Percentiles rank a stretch among this genome's conserved stretches.
phyloP scores from a whole-genome alignment of 139 green algal species.

The Chlamydomonas eustigma region DNA sequence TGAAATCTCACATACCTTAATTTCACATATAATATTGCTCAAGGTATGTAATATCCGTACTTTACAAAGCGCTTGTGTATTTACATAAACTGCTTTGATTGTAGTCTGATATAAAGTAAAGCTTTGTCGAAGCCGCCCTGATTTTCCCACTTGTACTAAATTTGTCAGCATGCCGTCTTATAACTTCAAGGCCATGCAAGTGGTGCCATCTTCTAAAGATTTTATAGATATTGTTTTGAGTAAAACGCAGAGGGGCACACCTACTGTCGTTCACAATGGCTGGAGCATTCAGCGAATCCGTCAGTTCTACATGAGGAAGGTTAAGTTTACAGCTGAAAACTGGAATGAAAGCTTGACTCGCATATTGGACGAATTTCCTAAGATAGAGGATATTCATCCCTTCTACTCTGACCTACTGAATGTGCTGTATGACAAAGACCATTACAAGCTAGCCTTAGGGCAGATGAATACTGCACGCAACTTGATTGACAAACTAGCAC shows the following conservation, averaged over 20 bases:
- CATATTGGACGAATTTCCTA: slow-evolving; percentile 97
- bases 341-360: slow-evolving; percentile 90
- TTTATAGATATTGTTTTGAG: slow-evolving; percentile 98
- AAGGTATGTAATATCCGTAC: not conserved
- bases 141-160: too few species aligned
- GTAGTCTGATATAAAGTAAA: too few species aligned
- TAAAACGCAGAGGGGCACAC: slow-evolving; percentile 94
- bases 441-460: slow-evolving; percentile 99
- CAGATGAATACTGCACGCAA: slow-evolving; percentile 91
- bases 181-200: slow-evolving; percentile 94
- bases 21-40: too few species aligned
- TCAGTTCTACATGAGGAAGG: slow-evolving; percentile 99
- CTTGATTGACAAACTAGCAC: slow-evolving; percentile 90
- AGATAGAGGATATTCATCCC: slow-evolving; percentile 97
- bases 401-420: slow-evolving; percentile 99
- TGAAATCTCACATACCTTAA: too few species aligned
- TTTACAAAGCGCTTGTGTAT: not conserved
- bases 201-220: slow-evolving; percentile 88
- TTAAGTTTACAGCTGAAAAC: slow-evolving; percentile 88
- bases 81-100: too few species aligned
- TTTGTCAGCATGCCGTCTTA: slow-evolving; percentile 69
- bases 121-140: too few species aligned
- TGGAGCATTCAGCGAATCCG: slow-evolving; percentile 93
- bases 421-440: slow-evolving; percentile 99
- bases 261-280: slow-evolving; percentile 97